Base-by-base conservation (phyloP, 2,329 filamentous ascomycete species). In the Juglanconis oblonga region DNA sequence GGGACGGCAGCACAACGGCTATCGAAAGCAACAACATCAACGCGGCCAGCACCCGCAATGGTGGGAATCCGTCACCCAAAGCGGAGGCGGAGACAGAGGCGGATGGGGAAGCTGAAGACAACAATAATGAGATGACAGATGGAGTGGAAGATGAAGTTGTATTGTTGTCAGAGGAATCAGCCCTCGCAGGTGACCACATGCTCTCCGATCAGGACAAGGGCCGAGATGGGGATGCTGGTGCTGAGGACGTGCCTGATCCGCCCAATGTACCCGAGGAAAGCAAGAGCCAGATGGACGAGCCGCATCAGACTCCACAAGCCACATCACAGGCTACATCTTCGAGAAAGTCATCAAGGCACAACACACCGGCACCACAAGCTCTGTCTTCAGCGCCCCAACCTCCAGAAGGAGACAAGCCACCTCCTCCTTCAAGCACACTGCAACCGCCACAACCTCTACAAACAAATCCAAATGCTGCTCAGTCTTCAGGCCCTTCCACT, bases 401-500 rank as follows among this genome's bases (percentile, higher is more conserved):
- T 5, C 51, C n/a, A 50, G 54, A 57, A 33, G 33, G 9, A 29
- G n/a, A 55, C 10, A 38, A 35, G 33, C n/a, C 11, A 6, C 35
- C 36, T 24, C 40, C 3, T 9, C 33, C 5, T 8, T 29, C 48
- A 35, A 36, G 17, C 35, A 6, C 10, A 38, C 5, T n/a, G 31
- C 14, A 29, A 36, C 38, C 24, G 2, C 31, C 24, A 8, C 47
- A 58, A 32, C 36, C 51, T n/a, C 17, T 52, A 51, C 48, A 44
- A 31, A 38, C 55, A 52, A 51, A 48, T 38, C 40, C 38, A 14
- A 35, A 11, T 17, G 62, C 32, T 59, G 50, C 52, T 13, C 66
- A 66, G 11, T 65, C 65, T 33, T 69, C 69, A 52, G 66, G 54
- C 55, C 55, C 57, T 24, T 66, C 51, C 29, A 71, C 65, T 6